phyloP scores from a whole-genome alignment of 768 basidiomycete genomes.

The Tylopilus plumbeoviolaceoides region DNA sequence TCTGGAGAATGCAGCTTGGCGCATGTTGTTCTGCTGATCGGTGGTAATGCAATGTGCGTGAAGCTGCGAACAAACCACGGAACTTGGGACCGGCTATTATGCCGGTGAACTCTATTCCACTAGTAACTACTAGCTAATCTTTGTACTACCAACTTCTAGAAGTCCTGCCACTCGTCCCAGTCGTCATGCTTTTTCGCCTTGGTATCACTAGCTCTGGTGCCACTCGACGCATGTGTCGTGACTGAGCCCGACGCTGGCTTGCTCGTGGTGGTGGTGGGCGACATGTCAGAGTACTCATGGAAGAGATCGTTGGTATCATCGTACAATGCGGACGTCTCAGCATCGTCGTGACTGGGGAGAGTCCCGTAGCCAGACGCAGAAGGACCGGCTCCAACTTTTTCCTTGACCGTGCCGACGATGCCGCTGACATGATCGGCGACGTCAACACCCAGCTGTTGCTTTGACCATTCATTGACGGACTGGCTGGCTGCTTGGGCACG shows the following conservation, averaged over 20 bases:
- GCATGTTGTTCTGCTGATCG: conserved; percentile 15
- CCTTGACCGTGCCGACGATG: conserved; percentile 61
- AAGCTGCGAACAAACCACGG: conserved; percentile 12
- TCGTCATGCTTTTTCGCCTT: conserved; percentile 43
- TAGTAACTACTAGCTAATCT: background rate
- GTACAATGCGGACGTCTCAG: conserved; percentile 60
- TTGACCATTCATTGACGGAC: conserved; percentile 75
- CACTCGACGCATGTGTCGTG: conserved; percentile 6
- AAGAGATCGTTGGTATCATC: conserved; percentile 65
- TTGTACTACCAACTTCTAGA: conserved; percentile 38
- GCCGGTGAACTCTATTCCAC: conserved; percentile 4
- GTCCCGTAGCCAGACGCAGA: conserved; percentile 48
- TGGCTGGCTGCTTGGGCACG: conserved; percentile 58
- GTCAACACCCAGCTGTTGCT: conserved; percentile 76
- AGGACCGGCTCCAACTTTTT: conserved; percentile 53
- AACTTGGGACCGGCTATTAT: conserved; percentile 16
- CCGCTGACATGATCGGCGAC: conserved; percentile 74
- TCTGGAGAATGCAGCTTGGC: conserved; percentile 17
- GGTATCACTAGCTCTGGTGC: conserved; percentile 10
- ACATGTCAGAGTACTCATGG: conserved; percentile 29
- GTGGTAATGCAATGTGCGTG: background rate
- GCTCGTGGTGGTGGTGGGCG: conserved; percentile 14
- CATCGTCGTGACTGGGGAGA: conserved; percentile 42
- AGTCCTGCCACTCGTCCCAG: conserved; percentile 84
- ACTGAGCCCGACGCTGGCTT: conserved; percentile 2